phyloP scores from a whole-genome alignment of 306 rosid genomes.

The Elaeagnus macrophylla region DNA sequence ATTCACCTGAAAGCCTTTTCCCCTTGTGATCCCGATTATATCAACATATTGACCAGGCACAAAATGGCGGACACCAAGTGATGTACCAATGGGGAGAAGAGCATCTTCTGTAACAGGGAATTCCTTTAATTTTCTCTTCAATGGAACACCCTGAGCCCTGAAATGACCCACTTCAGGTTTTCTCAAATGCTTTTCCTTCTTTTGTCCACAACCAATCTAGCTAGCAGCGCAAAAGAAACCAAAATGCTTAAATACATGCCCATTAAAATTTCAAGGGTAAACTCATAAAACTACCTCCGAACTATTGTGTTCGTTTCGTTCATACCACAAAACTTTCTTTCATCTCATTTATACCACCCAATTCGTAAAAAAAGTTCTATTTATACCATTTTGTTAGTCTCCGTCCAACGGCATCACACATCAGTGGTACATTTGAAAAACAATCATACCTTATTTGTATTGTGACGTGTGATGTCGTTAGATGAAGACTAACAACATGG shows the following conservation, averaged over 20 bases:
- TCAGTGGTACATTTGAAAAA: too few relatives aligned
- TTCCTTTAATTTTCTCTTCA: conserved; percentile 80
- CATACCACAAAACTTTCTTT: too few relatives aligned
- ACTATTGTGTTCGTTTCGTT: too few relatives aligned
- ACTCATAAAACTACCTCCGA: too few relatives aligned
- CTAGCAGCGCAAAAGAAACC: conserved; percentile 49
- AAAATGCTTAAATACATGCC: conserved; percentile 24
- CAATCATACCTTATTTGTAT: too few relatives aligned
- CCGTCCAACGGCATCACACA: too few relatives aligned
- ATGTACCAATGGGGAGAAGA: conserved; percentile 84
- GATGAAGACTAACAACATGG: too few relatives aligned
- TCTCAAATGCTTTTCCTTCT: conserved; percentile 82
- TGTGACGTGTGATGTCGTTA: too few relatives aligned
- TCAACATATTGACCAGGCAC: conserved; percentile 94
- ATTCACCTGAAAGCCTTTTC: conserved; percentile 92
- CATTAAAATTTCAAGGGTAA: background rate
- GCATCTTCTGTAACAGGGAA: conserved; percentile 94
- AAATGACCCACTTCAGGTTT: conserved; percentile 97
- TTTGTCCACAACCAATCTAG: conserved; percentile 99
- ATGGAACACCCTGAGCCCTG: conserved; percentile 91
- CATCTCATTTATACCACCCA: too few relatives aligned
- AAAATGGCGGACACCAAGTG: conserved; percentile 81
- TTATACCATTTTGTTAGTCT: too few relatives aligned
- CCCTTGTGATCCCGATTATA: conserved; percentile 70
- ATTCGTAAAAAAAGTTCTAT: too few relatives aligned